Conservation (phyloP, 2,329 filamentous ascomycete species). For the Diplodia seriata region DNA sequence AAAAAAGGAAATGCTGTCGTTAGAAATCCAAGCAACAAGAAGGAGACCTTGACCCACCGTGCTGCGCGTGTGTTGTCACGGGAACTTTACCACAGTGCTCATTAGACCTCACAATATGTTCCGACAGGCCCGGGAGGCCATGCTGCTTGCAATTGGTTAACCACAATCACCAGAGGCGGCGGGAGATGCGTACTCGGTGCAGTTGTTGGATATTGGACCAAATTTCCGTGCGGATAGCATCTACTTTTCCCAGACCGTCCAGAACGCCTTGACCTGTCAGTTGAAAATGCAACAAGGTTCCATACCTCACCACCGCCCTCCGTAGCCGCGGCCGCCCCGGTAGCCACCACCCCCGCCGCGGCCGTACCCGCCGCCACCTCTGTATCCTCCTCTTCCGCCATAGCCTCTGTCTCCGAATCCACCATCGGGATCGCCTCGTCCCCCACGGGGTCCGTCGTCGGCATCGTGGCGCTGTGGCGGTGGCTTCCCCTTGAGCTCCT, state of each 20-base stretch:
- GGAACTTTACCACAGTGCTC: conserved; percentile 16
- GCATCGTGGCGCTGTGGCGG: conserved; percentile 59
- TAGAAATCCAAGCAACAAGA: conserved; percentile 2
- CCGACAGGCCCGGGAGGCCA: neutral
- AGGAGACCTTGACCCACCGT: conserved; percentile 12
- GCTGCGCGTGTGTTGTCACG: neutral
- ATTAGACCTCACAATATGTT: neutral
- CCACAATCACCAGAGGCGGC: conserved; percentile 25
- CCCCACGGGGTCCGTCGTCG: conserved; percentile 42
- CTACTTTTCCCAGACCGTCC: conserved; percentile 30
- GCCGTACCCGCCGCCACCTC: conserved; percentile 50
- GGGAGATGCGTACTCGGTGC: conserved; percentile 31
- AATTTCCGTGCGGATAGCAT: conserved; percentile 25
- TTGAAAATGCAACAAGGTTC: conserved; percentile 28
- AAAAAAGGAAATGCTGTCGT: neutral
- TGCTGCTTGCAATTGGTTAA: conserved; percentile 29
- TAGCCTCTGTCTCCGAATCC: conserved; percentile 44
- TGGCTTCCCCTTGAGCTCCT: conserved; percentile 78
- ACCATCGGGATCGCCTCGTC: conserved; percentile 51
- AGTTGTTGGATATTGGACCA: conserved; percentile 27
- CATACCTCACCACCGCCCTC: conserved; percentile 32
- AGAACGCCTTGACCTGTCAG: conserved; percentile 32
- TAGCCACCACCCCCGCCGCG: conserved; percentile 54
- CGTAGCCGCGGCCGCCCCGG: conserved; percentile 25
- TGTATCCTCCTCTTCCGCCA: conserved; percentile 52